Conservation (phyloP, 805 yeast genomes). For the Kodamaea hsintzibuensis region DNA sequence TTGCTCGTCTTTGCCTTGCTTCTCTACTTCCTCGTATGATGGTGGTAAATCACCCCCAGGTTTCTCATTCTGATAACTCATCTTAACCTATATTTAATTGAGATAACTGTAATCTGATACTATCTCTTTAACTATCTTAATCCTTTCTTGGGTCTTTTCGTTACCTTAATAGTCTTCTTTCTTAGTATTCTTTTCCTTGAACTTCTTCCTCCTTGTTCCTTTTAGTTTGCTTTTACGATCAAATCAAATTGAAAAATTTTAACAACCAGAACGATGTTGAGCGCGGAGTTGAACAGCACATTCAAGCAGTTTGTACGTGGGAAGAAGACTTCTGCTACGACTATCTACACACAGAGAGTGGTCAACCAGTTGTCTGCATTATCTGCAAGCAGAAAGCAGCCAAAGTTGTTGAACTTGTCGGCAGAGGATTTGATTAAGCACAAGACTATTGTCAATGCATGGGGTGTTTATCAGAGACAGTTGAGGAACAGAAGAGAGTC, state of each 20-base stretch:
- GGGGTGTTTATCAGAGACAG: conserved; percentile 64
- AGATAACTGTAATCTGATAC: too few relatives aligned
- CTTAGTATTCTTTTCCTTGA: background rate
- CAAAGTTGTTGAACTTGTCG: conserved; percentile 71
- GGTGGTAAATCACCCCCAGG: conserved; percentile 3
- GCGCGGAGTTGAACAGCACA: background rate
- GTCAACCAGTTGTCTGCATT: conserved; percentile 72
- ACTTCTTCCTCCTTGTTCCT: background rate
- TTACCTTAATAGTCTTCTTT: background rate
- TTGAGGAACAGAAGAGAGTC: conserved; percentile 42
- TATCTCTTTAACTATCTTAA: background rate
- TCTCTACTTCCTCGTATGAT: conserved; percentile 4
- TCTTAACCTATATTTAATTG: too few relatives aligned
- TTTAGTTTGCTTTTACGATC: background rate
- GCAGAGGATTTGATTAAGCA: conserved; percentile 86
- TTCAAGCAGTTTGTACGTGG: conserved; percentile 28
- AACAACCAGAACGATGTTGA: conserved; percentile 5
- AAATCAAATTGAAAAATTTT: conserved; percentile 1
- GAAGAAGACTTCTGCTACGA: conserved; percentile 28
- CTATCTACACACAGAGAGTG: conserved; percentile 42
- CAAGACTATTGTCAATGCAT: conserved; percentile 76
- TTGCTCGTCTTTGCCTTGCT: background rate
- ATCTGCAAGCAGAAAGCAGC: conserved; percentile 86
- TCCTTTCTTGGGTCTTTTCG: too few relatives aligned
- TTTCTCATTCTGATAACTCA: background rate